Evolutionary conservation across 2,329 filamentous ascomycete species (phyloP), one percentile per base, ranked within the genome.

Genomic region (Fusarium sp.): DNA sequence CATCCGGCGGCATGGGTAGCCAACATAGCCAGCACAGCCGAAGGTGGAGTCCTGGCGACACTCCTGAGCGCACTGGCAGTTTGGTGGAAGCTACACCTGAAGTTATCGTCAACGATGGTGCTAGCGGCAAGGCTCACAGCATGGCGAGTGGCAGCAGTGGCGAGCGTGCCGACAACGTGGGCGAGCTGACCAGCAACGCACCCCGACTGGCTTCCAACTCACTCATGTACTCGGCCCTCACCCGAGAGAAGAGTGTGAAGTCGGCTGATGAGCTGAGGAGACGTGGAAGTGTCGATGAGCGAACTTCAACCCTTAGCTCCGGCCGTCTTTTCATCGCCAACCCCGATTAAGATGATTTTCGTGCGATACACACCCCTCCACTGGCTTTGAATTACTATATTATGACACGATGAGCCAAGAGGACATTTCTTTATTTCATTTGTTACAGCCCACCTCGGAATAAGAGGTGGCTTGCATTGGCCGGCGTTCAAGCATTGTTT

Each of bases 251-350:
- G 83, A 89, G 87, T 74, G 82, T 86, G 55, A 90, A 88, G 80
- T 89, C 84, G 53, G 84, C 87, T 5, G 92, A 93, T 24, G 92
- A 95, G 66, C 82, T 96, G 56, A 86, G 85, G 73, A 85, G 93
- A 71, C 85, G 92, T 74, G 93, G 93, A 57, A 96, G 92, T 75
- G 92, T 96, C 48, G 93, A 96, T 76, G 93, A 96, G 79, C 85
- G 91, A 74, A 92, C 91, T 7, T 90, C 89, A 79, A 94, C 92
- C 2, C 90, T 96, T 77, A 89, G 87, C 20, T 85, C 87, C 28
- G 89, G 89, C 48, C 87, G 92, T 65, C 84, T 96, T 60, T 96
- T 92, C 78, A 94, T 96, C 75, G 93, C 93, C 72, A 96, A 96
- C 79, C 93, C 93, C 19, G 93, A 96, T 78, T 87, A 80, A 63